Base-by-base conservation (phyloP, 257 asterid genomes). In the Solanum infundibuliforme region DNA sequence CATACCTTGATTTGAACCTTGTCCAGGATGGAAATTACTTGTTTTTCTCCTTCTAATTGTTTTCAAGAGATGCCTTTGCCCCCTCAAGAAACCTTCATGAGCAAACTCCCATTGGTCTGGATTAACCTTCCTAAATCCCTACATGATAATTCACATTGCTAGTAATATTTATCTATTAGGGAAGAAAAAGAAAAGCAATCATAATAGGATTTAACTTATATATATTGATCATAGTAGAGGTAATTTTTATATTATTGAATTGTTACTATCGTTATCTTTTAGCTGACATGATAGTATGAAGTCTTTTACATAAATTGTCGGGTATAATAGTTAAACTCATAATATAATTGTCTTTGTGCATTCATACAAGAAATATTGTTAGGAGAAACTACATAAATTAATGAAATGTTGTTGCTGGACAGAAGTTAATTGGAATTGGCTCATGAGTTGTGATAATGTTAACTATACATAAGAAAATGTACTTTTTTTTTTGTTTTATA, bases 51-150 rank as follows among this genome's bases (percentile, higher is more conserved):
- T 91, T 86, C 89, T 88, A 18, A 92, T 83, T 65, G 41, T 86
- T 68, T 86, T 92, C 81, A 92, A 62, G 16, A 90, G 90, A 85
- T 90, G 90, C 68, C 88, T 91, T 91, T 92, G 89, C 1, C 93
- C 92, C 69, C 92, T 92, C 76, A 90, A 65, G 76, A 92, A 92
- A 75, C 92, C 92, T 89, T 92, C 94, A 91, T 89, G 88, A 5
- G 94, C 92, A 92, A 92, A 92, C 88, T 92, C 94, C 92, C 94
- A 92, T 88, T 86, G 90, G 58, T 92, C 93, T 60, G 89, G 93
- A 90, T 91, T 91, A 23, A 91, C 90, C 74, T 91, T 92, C 75
- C 93, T 90, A 74, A 92, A 92, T 71, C 94, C 94, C 94, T 92
- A 92, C 92, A 90, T 20, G 34, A 55, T 79, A 14, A 79, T 84